A percentile compares a stretch with the other conserved stretches of the same genome.
Conservation (phyloP, 2,329 filamentous ascomycete genomes). For the Huntiella abstrusa region DNA sequence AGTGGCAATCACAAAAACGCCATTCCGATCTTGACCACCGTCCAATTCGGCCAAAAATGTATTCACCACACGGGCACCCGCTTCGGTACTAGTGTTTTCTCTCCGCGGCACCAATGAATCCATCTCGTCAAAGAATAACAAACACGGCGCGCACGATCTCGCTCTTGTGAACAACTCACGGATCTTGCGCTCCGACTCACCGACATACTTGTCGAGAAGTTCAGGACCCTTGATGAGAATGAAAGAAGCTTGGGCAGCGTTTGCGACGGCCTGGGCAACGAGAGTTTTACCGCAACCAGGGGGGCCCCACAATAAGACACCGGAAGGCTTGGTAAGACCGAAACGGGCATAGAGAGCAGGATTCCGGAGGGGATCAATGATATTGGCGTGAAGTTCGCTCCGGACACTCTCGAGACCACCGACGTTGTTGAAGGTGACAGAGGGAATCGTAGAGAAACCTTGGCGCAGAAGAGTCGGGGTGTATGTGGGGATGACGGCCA, state of each 20-base stretch:
- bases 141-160: slow-evolving; percentile 69
- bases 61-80: slow-evolving; percentile 78
- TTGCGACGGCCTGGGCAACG: slow-evolving; percentile 87
- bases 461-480: slow-evolving; percentile 56
- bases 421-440: slow-evolving; percentile 84
- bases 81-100: slow-evolving; percentile 61
- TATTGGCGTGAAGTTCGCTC: slow-evolving; percentile 63
- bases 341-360: slow-evolving; percentile 60
- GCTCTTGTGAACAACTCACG: slow-evolving; percentile 83
- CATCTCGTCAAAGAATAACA: slow-evolving; percentile 95
- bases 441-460: slow-evolving; percentile 84
- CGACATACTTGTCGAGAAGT: slow-evolving; percentile 91
- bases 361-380: slow-evolving; percentile 73
- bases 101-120: slow-evolving; percentile 79
- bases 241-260: slow-evolving; percentile 91
- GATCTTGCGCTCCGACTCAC: slow-evolving; percentile 84
- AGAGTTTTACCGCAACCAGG: slow-evolving; percentile 95
- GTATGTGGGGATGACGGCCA: slow-evolving; percentile 47
- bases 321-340: slow-evolving; percentile 64
- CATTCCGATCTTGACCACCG: slow-evolving; percentile 58
- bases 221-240: slow-evolving; percentile 96
- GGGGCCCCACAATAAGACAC: slow-evolving; percentile 88
- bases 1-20: slow-evolving; percentile 86
- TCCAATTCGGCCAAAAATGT: slow-evolving; percentile 89
- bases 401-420: slow-evolving; percentile 68